These are phyloP conservation scores for Heliosperma pusillum DNA, from an alignment of 148 eudicot species.

Conservation along the genomic window DNA sequence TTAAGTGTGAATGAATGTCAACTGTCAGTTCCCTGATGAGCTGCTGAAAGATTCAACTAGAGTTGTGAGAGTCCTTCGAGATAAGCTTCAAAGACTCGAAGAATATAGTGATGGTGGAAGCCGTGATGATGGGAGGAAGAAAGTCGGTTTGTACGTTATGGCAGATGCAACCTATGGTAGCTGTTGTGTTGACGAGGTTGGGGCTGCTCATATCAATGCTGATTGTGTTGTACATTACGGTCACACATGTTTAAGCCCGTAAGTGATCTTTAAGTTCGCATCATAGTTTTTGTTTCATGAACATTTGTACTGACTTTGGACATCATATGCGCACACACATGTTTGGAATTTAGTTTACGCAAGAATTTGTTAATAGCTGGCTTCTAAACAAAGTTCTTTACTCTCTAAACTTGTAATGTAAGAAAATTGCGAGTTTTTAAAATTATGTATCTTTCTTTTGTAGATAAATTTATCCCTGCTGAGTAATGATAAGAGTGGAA, in stretches of 20 bases:
- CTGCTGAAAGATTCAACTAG: conserved; percentile 67
- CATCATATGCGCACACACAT: not conserved
- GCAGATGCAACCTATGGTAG: conserved; percentile 94
- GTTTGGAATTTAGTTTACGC: not conserved
- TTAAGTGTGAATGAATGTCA: conserved; percentile 20
- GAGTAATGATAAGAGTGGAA: too few species aligned
- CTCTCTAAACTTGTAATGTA: too few species aligned
- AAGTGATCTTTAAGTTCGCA: conserved; percentile 28
- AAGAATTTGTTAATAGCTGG: not conserved
- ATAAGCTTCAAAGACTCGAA: conserved; percentile 37
- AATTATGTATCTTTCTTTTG: too few species aligned
- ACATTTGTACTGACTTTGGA: not conserved
- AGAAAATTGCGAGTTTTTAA: too few species aligned
- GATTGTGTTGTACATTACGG: conserved; percentile 90
- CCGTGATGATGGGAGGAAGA: conserved; percentile 28
- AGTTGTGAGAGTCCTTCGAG: conserved; percentile 59
- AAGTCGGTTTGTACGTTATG: conserved; percentile 80
- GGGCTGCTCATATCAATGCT: conserved; percentile 86
- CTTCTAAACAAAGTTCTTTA: not conserved
- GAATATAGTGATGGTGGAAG: conserved; percentile 23
- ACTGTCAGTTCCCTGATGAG: conserved; percentile 83
- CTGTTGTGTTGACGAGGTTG: conserved; percentile 95
- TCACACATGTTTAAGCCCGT: conserved; percentile 94
- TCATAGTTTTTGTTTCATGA: not conserved
- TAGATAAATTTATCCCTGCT: too few species aligned